Evolutionary conservation across 805 yeast genomes (phyloP), one percentile per base, ranked within the genome.

Genomic region (Ascoidea rubescens): DNA sequence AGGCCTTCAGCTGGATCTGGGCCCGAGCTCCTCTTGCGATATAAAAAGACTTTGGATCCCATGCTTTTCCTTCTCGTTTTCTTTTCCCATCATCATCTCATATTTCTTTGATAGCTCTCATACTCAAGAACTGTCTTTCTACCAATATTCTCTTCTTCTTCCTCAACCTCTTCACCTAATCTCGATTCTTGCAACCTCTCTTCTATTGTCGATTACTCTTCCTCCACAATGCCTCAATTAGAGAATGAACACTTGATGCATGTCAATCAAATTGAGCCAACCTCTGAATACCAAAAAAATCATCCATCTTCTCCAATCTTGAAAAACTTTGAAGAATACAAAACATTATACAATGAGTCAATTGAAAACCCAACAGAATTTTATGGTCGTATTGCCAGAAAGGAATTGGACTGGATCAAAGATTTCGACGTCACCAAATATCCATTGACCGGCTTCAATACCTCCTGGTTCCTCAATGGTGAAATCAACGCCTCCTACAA

Each of bases 381-480:
- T 59, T 80, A 78, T 58, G 82, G 81, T 50, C 70, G 71, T 8
- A 68, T 68, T 66, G 86, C 82, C 16, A 60, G 61, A 21, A 71
- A 75, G 49, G 62, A 64, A 56, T 70, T 80, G 58, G 64, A 68
- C 55, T 80, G 86, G 86, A 67, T 66, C 56, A 72, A 64, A 48
- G 77, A 74, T 8, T 80, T 80, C 62, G 71, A 72, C 50, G 59
- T 62, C 28, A 69, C 78, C 12, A 69, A 78, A 53, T 67, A 65
- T 54, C 81, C 81, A 1, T 65, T 48, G 14, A 48, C 53, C 12
- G 48, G 45, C 4, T 28, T 46, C n/a, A 66, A 70, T 37, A 63
- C 82, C 30, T 78, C 86, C 37, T 85, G 91, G 91, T 85, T 85
- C 64, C 67, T 84, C 33, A 84, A 82, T 54, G 93, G 93, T 56